These are phyloP conservation scores for Pichia sp. DNA, from an alignment of 1,139 yeast genomes.

Conservation along the genomic window DNA sequence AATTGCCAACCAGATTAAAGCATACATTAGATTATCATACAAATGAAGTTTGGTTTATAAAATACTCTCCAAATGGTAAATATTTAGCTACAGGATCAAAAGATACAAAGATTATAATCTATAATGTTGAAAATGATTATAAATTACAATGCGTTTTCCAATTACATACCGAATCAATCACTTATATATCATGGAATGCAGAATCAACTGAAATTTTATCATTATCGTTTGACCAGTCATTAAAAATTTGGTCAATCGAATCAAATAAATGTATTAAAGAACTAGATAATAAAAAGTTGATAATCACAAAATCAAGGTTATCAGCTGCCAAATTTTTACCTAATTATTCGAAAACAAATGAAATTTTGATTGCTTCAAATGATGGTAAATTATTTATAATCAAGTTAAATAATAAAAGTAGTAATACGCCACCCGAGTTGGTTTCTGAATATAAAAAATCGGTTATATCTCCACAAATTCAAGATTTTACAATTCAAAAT, in stretches of 20 bases:
- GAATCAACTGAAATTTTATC: slow-evolving; percentile 61
- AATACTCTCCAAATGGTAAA: slow-evolving; percentile 72
- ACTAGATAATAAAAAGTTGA: slow-evolving; percentile 3
- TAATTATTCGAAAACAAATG: slow-evolving; percentile 4
- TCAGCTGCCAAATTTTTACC: slow-evolving; percentile 9
- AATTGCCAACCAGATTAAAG: slow-evolving; percentile 44
- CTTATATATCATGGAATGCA: slow-evolving; percentile 69
- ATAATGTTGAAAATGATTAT: slow-evolving; percentile 56
- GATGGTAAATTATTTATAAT: slow-evolving; percentile 15
- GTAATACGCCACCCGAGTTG: not conserved
- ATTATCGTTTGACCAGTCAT: slow-evolving; percentile 61
- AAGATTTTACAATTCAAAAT: slow-evolving; percentile 14
- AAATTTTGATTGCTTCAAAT: slow-evolving; percentile 15
- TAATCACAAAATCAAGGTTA: slow-evolving; percentile 7
- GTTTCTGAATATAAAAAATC: slow-evolving; percentile 2
- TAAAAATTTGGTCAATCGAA: slow-evolving; percentile 59
- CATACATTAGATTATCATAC: slow-evolving; percentile 42
- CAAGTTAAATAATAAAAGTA: not conserved
- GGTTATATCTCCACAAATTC: slow-evolving; percentile 13
- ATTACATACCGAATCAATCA: slow-evolving; percentile 55
- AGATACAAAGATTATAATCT: slow-evolving; percentile 59
- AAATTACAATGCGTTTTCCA: slow-evolving; percentile 35
- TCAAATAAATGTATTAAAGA: slow-evolving; percentile 8
- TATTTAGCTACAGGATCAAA: slow-evolving; percentile 71
- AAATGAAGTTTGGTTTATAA: slow-evolving; percentile 80